Evolutionary conservation across 305 asterid genomes (phyloP), one percentile per base, ranked within the genome.

Genomic region (Fraxinus nigra): DNA sequence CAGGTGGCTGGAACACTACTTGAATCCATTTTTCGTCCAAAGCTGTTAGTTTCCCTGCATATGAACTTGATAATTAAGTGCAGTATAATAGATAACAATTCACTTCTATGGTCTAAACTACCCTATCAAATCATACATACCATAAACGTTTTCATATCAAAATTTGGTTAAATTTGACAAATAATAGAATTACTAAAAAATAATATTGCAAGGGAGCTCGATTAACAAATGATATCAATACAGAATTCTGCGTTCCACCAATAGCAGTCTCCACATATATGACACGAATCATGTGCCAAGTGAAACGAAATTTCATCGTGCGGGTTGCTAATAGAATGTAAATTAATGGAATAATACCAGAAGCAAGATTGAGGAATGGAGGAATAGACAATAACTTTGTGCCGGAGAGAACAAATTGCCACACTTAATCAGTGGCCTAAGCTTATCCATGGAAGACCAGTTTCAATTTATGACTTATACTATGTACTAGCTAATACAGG

Each of bases 21-120:
- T 88, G 91, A 80, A 96, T 90, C 98, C 99, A 96, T 84, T 93
- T 93, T 72, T 89, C 95, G 78, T 96, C 98, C 84, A 96, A 76
- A 9, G 90, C 93, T 1, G 77, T 90, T 80, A 94, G 88, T 75
- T 90, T 94, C 40, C 99, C 99, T 95, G 92, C 79, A 81, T 3
- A 22, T 72, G 4, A 75, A 32, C 75, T 70, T 28, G 74, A 32
- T 24, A 30, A 69, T 30, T 70, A 1, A 70, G 75, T 11, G 13
- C 34, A 63, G 34, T 63, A 11, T 11, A 28, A 69, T 30, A 69
- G 38, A 30, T 69, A 28, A 69, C 75, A 69, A 22, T 26, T 24
- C 7, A 65, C n/a, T 24, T 28, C 73, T 26, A 26, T 24, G 67
- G 11, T 6, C 13, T 56, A 56, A 56, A 16, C 65, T 20, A 56